Percentiles rank a stretch among this genome's conserved stretches.
Evolutionary conservation across 805 yeast species (phyloP).

Genomic region (Cyberlindnera suaveolens): DNA sequence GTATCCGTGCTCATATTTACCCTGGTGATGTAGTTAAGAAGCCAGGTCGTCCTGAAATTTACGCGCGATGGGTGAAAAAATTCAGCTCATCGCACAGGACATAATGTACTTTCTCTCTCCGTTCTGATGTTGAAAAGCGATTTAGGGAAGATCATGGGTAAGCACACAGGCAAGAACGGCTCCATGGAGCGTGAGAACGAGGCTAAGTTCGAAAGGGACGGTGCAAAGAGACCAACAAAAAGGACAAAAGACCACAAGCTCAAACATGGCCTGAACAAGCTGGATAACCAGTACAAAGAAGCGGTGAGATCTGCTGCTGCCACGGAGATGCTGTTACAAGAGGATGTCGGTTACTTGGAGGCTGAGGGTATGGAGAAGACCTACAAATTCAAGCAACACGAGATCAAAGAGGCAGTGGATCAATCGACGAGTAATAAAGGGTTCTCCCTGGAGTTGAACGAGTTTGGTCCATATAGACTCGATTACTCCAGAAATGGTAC

Average conservation of each 20-base stretch:
- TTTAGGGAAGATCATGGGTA: constrained; percentile 13
- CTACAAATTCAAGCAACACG: constrained; percentile 74
- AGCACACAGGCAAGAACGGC: constrained; percentile 22
- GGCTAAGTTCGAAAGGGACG: constrained; percentile 27
- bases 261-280: constrained; percentile 56
- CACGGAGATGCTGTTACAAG: constrained; percentile 80
- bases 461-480: constrained; percentile 80
- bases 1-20: no score
- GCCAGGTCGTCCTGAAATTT: constrained; percentile 1
- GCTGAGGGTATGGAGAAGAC: constrained; percentile 95
- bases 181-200: constrained; percentile 24
- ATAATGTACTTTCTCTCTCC: neutral
- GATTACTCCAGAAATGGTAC: constrained; percentile 89
- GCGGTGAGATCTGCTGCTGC: constrained; percentile 82
- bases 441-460: constrained; percentile 63
- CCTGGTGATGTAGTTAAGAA: no score
- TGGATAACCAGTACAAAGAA: constrained; percentile 67
- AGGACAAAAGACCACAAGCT: constrained; percentile 52
- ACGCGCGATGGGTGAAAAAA: constrained; percentile 1
- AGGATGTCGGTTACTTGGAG: constrained; percentile 80
- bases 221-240: constrained; percentile 17
- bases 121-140: neutral
- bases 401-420: constrained; percentile 73
- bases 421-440: constrained; percentile 66
- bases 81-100: neutral